Evolutionary conservation across 179 eudicot species (phyloP).

Genomic region (Drosera spatulata): DNA sequence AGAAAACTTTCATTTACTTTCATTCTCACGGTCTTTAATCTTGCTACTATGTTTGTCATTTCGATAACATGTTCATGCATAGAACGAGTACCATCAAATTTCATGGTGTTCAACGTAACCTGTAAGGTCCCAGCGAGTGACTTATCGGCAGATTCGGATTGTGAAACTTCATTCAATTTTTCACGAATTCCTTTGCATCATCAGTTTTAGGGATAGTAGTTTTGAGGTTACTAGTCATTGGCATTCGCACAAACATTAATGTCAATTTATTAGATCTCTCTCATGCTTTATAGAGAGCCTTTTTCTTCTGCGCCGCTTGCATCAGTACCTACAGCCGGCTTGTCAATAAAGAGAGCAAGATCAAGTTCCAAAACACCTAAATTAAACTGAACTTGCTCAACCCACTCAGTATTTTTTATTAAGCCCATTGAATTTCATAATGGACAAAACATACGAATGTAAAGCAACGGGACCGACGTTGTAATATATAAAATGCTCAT

Average conservation of each 20-base stretch:
- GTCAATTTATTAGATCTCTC: conserved; percentile 5
- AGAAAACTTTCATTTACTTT: conserved; percentile 9
- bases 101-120: conserved; percentile 12
- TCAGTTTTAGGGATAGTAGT: conserved; percentile 5
- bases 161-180: conserved; percentile 10
- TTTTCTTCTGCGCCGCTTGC: no score
- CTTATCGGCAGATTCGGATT: no score
- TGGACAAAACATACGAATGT: no score
- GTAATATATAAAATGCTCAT: no score
- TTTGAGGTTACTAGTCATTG: no score
- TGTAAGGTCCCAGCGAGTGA: conserved; percentile 15
- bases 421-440: no score
- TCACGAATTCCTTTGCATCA: conserved; percentile 13
- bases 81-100: conserved; percentile 10
- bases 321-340: no score
- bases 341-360: no score
- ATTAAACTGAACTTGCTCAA: no score
- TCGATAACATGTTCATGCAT: conserved; percentile 15
- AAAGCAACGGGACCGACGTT: no score
- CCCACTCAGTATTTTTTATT: no score
- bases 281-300: conserved; percentile 2
- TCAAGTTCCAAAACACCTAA: no score
- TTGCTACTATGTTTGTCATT: conserved; percentile 12
- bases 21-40: conserved; percentile 13
- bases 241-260: conserved; percentile 11